Base-by-base conservation (phyloP, 306 rosid species). In the Prunus mira region DNA sequence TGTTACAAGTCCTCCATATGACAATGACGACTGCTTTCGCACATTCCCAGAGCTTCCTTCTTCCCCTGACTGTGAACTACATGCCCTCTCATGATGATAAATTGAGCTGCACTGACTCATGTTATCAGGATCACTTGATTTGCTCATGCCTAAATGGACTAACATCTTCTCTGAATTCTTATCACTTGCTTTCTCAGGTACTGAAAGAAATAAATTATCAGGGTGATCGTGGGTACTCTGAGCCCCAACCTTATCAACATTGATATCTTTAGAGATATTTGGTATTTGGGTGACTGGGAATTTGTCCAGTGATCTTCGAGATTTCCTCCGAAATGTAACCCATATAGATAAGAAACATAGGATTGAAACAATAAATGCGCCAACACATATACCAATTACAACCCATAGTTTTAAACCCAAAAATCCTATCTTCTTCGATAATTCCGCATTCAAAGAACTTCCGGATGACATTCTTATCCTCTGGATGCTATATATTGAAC, bases 391-490 rank as follows among this genome's bases (percentile, higher is more conserved):
- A 45, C 97, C 86, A 57, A 94, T 87, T 87, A 89, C 82, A 86
- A 88, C 94, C 97, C 97, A 94, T 72, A 89, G 79, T 80, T 82
- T 87, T 86, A 94, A 82, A 75, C 96, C 98, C 76, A 92, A 84
- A 78, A 90, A 22, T 6, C 90, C 67, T 0, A 89, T 90, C 88
- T 91, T 91, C 88, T 86, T 92, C 3, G 97, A 90, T 83, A 94
- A 69, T 73, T 84, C 86, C n/a, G 75, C 85, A 73, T 88, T 80
- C 89, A 94, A 84, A 84, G 91, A 84, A 76, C 83, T 69, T 52
- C 66, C 78, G 3, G 95, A 78, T 70, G 93, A 76, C 97, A 91
- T 94, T 58, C 70, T 67, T 75, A 80, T 56, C 20, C 75, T 58
- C 76, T 46, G 77, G 79, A 71, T 45, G 73, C 80, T 65, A 82